Evolutionary conservation across 352 stramenopile species (phyloP), one percentile per base, ranked within the genome.

Genomic region (Phytopythium vexans): DNA sequence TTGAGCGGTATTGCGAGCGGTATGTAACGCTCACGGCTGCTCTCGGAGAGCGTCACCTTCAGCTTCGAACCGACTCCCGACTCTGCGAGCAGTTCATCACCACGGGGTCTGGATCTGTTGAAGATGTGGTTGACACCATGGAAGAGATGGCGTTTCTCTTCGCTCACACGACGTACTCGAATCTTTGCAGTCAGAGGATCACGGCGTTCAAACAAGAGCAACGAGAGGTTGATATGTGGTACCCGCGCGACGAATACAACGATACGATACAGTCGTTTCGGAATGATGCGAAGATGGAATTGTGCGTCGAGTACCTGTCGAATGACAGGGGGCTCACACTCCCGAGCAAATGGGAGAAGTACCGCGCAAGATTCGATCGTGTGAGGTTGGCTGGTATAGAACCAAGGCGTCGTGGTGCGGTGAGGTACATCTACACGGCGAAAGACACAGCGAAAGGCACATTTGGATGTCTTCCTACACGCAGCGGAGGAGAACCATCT

Each of bases 101-200:
- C 3, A 10, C 9, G 12, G 56, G 48, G 0, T 6, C 1, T 11
- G 40, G 53, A 21, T 15, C 8, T 0, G 21, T 63, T 8, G 32
- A 9, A 21, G 32, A 4, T 3, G 44, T 70, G 12, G 52, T 63
- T 8, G 57, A 66, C 33, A 63, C 44, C 0, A 60, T 70, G 54
- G 62, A 63, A 32, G 58, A 70, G 27, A 66, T 66, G 57, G 54
- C 33, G 8, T 70, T 69, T 39, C 46, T 69, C 7, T 65, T 56
- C 41, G n/a, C 32, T 6, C 61, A 65, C 52, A 69, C 56, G 33
- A 4, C 33, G 8, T 65, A 65, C n/a, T n/a, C 16, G 2, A 9
- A n/a, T 10, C 16, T 50, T 10, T 62, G 61, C 40, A 35, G 40
- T 0, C 11, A 3, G 3, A 41, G 50, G 21, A 64, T 64, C 45